Evolutionary conservation across 1,284 basidiomycete genomes (phyloP).

Genomic region (Ceratobasidium papillatum): DNA sequence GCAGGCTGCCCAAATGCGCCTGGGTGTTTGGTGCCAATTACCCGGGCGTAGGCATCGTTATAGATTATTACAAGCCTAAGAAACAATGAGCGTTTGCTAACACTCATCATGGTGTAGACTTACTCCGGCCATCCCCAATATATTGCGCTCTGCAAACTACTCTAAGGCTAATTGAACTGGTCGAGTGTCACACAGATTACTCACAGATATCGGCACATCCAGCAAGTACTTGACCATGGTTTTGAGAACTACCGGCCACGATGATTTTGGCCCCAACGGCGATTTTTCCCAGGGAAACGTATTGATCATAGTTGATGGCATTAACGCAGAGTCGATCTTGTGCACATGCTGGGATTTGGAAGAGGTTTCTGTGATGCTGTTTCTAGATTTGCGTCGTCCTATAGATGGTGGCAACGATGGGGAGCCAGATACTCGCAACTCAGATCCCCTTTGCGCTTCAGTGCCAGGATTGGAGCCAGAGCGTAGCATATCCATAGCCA

Average conservation of each 20-base stretch:
- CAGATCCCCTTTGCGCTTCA: not conserved
- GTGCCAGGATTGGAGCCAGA: not conserved
- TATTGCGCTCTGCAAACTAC: not conserved
- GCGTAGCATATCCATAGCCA: conserved; percentile 17
- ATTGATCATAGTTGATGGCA: conserved; percentile 12
- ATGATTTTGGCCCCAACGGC: conserved; percentile 22
- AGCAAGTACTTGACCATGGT: conserved; percentile 23
- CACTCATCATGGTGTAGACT: not conserved
- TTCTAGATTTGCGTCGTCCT: conserved; percentile 1
- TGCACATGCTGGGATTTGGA: not conserved
- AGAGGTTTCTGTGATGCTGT: not conserved
- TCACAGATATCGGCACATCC: conserved; percentile 38
- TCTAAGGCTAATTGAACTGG: no score
- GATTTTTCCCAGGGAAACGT: conserved; percentile 41
- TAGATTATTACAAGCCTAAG: conserved; percentile 39
- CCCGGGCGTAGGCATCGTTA: conserved; percentile 43
- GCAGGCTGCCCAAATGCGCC: conserved; percentile 38
- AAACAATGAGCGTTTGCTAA: not conserved
- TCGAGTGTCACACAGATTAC: not conserved
- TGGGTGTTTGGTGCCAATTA: conserved; percentile 43
- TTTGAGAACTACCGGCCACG: conserved; percentile 40
- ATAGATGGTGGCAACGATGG: conserved; percentile 2
- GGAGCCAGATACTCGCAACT: conserved; percentile 8
- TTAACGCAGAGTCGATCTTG: not conserved
- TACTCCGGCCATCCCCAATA: conserved; percentile 37